A percentile compares a stretch with the other conserved stretches of the same genome.
Evolutionary conservation across 1,284 basidiomycete genomes (phyloP).

Genomic region (Taiwanofungus camphoratus): DNA sequence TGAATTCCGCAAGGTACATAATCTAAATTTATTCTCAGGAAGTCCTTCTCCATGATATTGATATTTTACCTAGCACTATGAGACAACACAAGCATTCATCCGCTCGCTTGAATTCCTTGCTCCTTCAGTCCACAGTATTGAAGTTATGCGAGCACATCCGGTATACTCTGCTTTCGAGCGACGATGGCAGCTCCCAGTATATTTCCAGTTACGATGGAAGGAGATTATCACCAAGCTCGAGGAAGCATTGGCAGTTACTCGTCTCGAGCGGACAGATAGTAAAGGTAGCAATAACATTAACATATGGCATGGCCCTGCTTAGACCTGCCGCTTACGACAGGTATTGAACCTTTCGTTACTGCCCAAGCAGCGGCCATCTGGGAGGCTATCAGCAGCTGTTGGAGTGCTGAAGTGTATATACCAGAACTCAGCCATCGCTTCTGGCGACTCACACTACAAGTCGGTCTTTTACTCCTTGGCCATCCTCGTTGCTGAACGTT

Average conservation of each 20-base stretch:
- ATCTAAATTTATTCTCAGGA: no score
- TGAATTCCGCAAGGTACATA: conserved; percentile 78
- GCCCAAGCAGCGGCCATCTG: conserved; percentile 67
- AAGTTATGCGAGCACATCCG: conserved; percentile 67
- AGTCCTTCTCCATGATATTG: neutral
- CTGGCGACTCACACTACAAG: conserved; percentile 87
- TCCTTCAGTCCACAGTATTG: conserved; percentile 67
- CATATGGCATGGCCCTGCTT: neutral
- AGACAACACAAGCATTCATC: conserved; percentile 82
- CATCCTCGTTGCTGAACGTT: neutral
- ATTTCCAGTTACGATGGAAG: conserved; percentile 98
- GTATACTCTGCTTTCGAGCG: conserved; percentile 71
- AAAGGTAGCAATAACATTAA: conserved; percentile 30
- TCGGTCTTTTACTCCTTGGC: conserved; percentile 22
- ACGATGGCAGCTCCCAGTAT: conserved; percentile 94
- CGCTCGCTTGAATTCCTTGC: conserved; percentile 78
- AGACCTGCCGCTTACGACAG: conserved; percentile 8
- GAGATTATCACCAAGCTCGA: conserved; percentile 82
- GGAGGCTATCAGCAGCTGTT: conserved; percentile 71
- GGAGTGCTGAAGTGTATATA: conserved; percentile 82
- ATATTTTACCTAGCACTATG: conserved; percentile 57
- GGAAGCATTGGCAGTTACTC: conserved; percentile 45
- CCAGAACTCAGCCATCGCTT: conserved; percentile 78
- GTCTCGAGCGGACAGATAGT: conserved; percentile 35
- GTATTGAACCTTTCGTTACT: conserved; percentile 40